Conservation (phyloP, 441 rosid genomes). For the Gossypium laxum region DNA sequence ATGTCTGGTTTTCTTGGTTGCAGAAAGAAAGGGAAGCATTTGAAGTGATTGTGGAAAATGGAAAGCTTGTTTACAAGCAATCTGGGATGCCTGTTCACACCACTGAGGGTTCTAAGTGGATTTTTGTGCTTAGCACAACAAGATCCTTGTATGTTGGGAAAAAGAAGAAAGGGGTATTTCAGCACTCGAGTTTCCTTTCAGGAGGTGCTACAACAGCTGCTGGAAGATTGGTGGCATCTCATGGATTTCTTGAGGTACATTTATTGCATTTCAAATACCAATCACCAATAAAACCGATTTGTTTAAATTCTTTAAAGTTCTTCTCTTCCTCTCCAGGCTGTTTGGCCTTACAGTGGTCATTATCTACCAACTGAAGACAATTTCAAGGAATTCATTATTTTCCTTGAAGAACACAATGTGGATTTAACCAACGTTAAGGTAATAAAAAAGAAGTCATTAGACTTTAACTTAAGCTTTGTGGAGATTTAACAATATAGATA, state of each 20-base stretch:
- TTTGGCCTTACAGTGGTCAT: constrained; percentile 72
- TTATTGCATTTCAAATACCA: not conserved
- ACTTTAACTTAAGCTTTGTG: not conserved
- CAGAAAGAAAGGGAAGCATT: constrained; percentile 67
- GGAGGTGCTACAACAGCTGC: constrained; percentile 81
- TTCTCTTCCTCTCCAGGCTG: constrained; percentile 28
- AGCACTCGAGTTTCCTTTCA: constrained; percentile 78
- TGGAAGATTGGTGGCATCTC: constrained; percentile 58
- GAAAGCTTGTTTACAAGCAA: constrained; percentile 45
- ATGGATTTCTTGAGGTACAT: constrained; percentile 58
- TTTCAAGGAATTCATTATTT: constrained; percentile 45
- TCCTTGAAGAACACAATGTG: constrained; percentile 46
- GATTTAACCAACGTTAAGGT: constrained; percentile 57
- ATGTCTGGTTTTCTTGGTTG: constrained; percentile 6
- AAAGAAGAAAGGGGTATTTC: constrained; percentile 73
- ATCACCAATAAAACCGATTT: not conserved
- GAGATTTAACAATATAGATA: not conserved
- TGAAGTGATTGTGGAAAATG: constrained; percentile 55
- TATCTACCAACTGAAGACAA: constrained; percentile 63
- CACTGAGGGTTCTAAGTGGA: constrained; percentile 51
- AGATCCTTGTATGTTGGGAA: constrained; percentile 65
- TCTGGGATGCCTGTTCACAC: constrained; percentile 32
- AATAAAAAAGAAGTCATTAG: not conserved
- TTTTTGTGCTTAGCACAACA: constrained; percentile 75
- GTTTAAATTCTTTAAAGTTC: not conserved